A percentile compares a stretch with the other conserved stretches of the same genome.
These are phyloP conservation scores for Fusarium transvaalense DNA, from an alignment of 2,329 filamentous ascomycete species.

Conservation along the genomic window DNA sequence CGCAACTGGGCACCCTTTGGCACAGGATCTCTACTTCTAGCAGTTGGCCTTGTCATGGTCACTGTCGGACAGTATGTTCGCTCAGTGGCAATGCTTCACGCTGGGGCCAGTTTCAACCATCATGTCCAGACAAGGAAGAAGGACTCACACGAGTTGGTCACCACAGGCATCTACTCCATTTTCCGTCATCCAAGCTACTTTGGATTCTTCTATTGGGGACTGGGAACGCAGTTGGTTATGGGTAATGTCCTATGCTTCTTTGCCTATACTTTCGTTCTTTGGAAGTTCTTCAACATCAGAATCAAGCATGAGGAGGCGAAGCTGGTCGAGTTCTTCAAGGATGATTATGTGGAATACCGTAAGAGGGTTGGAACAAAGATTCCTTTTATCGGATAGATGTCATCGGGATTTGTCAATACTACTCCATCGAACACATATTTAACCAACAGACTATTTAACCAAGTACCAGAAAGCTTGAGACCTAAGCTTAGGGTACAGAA, in stretches of 20 bases:
- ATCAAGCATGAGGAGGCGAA: constrained; percentile 84
- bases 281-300: constrained; percentile 83
- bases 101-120: constrained; percentile 93
- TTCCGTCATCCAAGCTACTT: constrained; percentile 94
- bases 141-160: constrained; percentile 82
- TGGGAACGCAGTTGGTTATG: constrained; percentile 92
- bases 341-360: constrained; percentile 82
- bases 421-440: constrained; percentile 13
- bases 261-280: constrained; percentile 80
- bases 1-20: constrained; percentile 61
- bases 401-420: not conserved
- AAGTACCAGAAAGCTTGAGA: no score
- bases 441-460: not conserved
- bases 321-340: constrained; percentile 84
- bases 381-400: constrained; percentile 68
- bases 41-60: constrained; percentile 74
- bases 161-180: constrained; percentile 79
- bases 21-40: constrained; percentile 57
- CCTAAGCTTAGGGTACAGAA: no score
- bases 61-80: constrained; percentile 79
- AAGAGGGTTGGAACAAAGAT: constrained; percentile 81
- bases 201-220: constrained; percentile 97
- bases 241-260: constrained; percentile 85
- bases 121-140: constrained; percentile 79
- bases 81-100: constrained; percentile 88